Evolutionary conservation across 345 rosid genomes (phyloP), one percentile per base, ranked within the genome.

Genomic region (Eucalyptus urophylla): DNA sequence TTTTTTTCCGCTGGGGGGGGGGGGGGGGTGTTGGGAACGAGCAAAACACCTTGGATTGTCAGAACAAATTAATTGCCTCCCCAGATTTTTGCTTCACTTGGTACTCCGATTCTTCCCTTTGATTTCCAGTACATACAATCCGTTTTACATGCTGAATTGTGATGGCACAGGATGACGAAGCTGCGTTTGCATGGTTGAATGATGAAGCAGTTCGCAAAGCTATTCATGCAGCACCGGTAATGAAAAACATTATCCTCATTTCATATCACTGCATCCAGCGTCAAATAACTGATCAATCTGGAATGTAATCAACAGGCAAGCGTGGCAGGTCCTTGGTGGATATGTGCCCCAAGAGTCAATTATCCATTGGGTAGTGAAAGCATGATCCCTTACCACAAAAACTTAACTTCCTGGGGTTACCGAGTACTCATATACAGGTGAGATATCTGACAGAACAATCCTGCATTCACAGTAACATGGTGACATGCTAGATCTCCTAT

Each of bases 141-240:
- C 3, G 15, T 62, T 87, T 47, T n/a, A 47, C 83, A 25, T 80
- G 69, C 15, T 58, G 24, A 43, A 37, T 22, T 49, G 60, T 45
- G 86, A 80, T 16, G 50, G 83, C 80, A 65, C 91, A 94, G 95
- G 89, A 90, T 31, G 96, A 94, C 47, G 93, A 91, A 54, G 90
- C 92, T 51, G 95, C 95, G 7, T 85, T 88, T 6, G 56, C 72
- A 27, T 94, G 95, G 95, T 87, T 95, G 19, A 93, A 95, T 19
- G 91, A 94, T 80, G 93, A 88, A 87, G 85, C 91, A 45, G 94
- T 95, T 11, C 90, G 96, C 89, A 89, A 86, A 72, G 95, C 94
- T 37, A 87, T 95, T 51, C 96, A 95, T 90, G 96, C 94, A 11
- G 87, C 90, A 4, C 90, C 92, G 24, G 95, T 94, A 92, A 86